Evolutionary conservation across 169 alveolate species (phyloP), one percentile per base, ranked within the genome.

Genomic region (Plasmodium adleri): DNA sequence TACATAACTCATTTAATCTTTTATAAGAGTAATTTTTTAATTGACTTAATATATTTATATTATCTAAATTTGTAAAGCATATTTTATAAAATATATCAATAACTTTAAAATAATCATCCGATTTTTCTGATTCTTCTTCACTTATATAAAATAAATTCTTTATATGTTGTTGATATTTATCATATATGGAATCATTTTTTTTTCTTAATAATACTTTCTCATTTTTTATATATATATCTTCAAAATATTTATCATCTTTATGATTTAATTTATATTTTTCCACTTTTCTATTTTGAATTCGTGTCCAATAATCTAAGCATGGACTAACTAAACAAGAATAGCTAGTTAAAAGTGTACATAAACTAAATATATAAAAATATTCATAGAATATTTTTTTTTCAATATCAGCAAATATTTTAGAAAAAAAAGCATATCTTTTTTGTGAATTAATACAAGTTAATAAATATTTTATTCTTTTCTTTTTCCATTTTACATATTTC

Each of bases 141-240:
- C 17, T 72, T 45, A 86, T 86, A 32, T 39, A n/a, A 72, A n/a
- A 20, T 47, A 62, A n/a, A 47, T 45, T 43, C 26, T 50, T 70
- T 13, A 72, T 64, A 86, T 71, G 56, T 62, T 86, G 92, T n/a
- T 86, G 92, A 72, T 86, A 86, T 45, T 62, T 70, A 64, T 86
- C 92, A 86, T 86, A 86, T 86, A 86, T 86, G 1, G 92, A 86
- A 64, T 86, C 92, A 66, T 86, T 86, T 60, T 86, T 86, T 72
- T 86, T 86, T 59, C 92, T 17, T 64, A 86, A 72, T 60, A 86
- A 22, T 2, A 47, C 58, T 22, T 74, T 59, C 3, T 86, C 70
- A 39, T 72, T 72, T 12, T 86, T 26, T 24, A 86, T 45, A 43
- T 86, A 86, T 26, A 86, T 72, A 0, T 56, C 12, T 32, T 72